These are phyloP conservation scores for Mycena amicta DNA, from an alignment of 768 basidiomycete genomes.

Conservation along the genomic window DNA sequence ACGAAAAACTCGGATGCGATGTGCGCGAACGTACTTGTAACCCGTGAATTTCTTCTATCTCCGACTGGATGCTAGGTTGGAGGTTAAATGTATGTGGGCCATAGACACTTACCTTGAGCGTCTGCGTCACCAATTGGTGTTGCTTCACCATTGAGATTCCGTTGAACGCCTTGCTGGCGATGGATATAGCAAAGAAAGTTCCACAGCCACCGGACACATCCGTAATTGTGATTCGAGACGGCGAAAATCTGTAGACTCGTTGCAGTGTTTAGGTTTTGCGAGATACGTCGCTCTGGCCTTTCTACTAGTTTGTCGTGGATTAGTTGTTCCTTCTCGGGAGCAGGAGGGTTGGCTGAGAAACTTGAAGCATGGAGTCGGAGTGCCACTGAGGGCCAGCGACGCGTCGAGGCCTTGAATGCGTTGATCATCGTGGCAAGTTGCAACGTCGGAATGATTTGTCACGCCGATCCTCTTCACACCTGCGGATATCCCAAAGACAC, in stretches of 20 bases:
- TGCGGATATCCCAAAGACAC: too few species aligned
- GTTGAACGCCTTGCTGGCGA: constrained; percentile 83
- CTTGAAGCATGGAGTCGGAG: too few species aligned
- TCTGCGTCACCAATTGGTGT: constrained; percentile 85
- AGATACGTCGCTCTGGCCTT: constrained; percentile 25
- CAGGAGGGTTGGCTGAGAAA: constrained; percentile 27
- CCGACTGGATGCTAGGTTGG: constrained; percentile 42
- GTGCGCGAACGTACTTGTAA: constrained; percentile 75
- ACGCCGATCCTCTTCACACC: not conserved
- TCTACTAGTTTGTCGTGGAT: constrained; percentile 75
- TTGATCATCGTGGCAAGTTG: constrained; percentile 28
- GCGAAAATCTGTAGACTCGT: constrained; percentile 51
- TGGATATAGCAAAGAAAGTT: constrained; percentile 91
- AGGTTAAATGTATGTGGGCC: too few species aligned
- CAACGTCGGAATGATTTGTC: constrained; percentile 2
- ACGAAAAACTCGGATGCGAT: too few species aligned
- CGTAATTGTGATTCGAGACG: constrained; percentile 81
- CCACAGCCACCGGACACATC: constrained; percentile 99
- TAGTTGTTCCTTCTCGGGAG: constrained; percentile 60
- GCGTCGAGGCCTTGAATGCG: constrained; percentile 30
- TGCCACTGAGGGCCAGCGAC: constrained; percentile 34
- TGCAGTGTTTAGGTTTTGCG: not conserved
- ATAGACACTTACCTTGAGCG: constrained; percentile 51
- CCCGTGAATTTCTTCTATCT: constrained; percentile 91
- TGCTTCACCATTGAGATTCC: constrained; percentile 90